Evolutionary conservation across 2,329 filamentous ascomycete species (phyloP), one percentile per base, ranked within the genome.

Genomic region (Penicillium sp.): DNA sequence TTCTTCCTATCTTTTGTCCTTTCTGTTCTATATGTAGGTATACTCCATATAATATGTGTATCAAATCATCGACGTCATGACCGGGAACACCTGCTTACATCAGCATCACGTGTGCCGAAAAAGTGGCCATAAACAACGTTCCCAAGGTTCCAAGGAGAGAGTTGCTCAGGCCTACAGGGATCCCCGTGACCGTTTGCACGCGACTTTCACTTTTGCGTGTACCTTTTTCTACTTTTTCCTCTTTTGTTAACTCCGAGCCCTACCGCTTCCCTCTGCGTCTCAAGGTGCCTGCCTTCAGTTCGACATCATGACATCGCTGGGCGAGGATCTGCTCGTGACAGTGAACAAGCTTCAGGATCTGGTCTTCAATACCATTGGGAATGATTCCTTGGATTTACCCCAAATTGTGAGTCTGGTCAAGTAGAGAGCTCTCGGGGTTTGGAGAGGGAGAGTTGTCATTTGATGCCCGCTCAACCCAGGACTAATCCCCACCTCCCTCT

Each of bases 311-410:
- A 90, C 94, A 74, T 87, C 93, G 72, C 87, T 99, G 71, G 93
- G 94, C 73, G 94, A 99, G 78, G 93, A 99, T 79, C 82, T 99
- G 78, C 86, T 99, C 75, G 87, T 86, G 69, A 95, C 92, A 65
- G 94, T 99, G 80, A 99, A 99, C 83, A 96, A 96, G 83, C 84
- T 99, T 72, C 94, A 99, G 79, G 94, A 97, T 78, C 81, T 99
- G 73, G 94, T 99, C 72, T 99, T 99, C 83, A 99, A 99, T 81
- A 99, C 94, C 67, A 99, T 99, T 77, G 94, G 94, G 78, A 97
- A 93, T 81, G 94, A 99, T 78, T 97, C 93, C 53, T 85, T 99
- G 61, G 94, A 99, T 78, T 82, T 99, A 57, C 94, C 94, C 58
- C 94, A 99, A 80, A 99, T 99, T 84, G 94, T 97, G 87, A 73